Base-by-base conservation (phyloP, 768 basidiomycete species). In the Podaxis sp. region DNA sequence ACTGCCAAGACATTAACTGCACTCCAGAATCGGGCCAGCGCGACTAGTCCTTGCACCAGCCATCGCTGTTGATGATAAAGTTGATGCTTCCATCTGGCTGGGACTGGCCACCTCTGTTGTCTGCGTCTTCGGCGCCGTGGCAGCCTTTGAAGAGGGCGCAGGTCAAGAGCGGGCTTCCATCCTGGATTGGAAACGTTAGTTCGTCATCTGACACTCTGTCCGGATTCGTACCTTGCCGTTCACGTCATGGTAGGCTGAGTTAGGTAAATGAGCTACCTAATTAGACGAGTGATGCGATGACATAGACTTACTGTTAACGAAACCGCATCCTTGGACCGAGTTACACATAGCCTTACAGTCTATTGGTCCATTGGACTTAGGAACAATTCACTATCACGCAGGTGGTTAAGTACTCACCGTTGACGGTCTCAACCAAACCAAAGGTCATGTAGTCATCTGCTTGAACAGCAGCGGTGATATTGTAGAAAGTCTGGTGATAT, bases 261-360 rank as follows among this genome's bases (percentile, higher is more conserved):
- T 39, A 57, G 55, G 28, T 55, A 11, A n/a, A 40, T 28, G 52
- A 28, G 24, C 19, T 15, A 63, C 4, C 28, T 8, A 26, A 57
- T 52, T 17, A 38, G 57, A 28, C 61, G n/a, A 12, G 44, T 40
- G 36, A 36, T 17, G 22, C n/a, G 12, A 26, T 24, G 54, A 38
- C 0, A 61, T 52, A 24, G 15, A 70, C 77, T 53, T 65, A 82
- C 79, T 75, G 68, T 82, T 82, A 59, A 74, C 73, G 65, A 82
- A 82, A 12, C 58, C 69, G 68, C 81, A 82, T 22, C 76, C 78
- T 6, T 30, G 2, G 57, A 80, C 77, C 39, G 67, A 64, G 70
- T 79, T 71, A 64, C 81, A 82, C 81, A 80, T 82, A 15, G 76
- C 71, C 68, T 75, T 74, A 69, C 81, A 82, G 36, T 79, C 80